phyloP scores from a whole-genome alignment of 2,329 filamentous ascomycete species.

The Penicillium digitatum region DNA sequence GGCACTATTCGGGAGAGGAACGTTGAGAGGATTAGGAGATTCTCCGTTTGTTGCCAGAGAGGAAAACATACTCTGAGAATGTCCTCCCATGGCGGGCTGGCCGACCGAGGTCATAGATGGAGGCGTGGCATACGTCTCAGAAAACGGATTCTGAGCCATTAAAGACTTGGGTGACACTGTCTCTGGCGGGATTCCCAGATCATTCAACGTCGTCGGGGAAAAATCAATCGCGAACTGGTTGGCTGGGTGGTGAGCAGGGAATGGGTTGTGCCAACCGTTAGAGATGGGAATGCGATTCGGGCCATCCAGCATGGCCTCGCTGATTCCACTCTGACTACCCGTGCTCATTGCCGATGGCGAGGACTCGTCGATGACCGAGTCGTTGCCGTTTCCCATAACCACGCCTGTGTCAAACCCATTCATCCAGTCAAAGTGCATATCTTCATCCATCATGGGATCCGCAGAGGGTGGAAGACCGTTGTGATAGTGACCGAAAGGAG shows the following conservation, averaged over 20 bases:
- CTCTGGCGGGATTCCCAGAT: constrained; percentile 64
- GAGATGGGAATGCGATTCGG: constrained; percentile 57
- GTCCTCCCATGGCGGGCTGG: constrained; percentile 65
- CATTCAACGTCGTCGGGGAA: constrained; percentile 69
- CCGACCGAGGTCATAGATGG: constrained; percentile 72
- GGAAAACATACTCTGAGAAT: constrained; percentile 51
- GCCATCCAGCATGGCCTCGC: constrained; percentile 86
- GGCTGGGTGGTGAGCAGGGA: constrained; percentile 64
- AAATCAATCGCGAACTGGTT: constrained; percentile 73
- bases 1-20: constrained; percentile 56
- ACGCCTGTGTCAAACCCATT: constrained; percentile 76
- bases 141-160: constrained; percentile 63
- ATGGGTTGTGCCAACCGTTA: constrained; percentile 63
- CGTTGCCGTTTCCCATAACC: constrained; percentile 64
- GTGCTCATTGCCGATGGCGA: constrained; percentile 96
- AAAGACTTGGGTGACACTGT: constrained; percentile 75
- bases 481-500: constrained; percentile 42
- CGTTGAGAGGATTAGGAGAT: constrained; percentile 47
- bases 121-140: constrained; percentile 73
- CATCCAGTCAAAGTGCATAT: constrained; percentile 81
- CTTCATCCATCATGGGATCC: constrained; percentile 59
- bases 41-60: constrained; percentile 43
- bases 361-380: constrained; percentile 83
- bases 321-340: constrained; percentile 73
- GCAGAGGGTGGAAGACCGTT: constrained; percentile 53